phyloP scores from a whole-genome alignment of 139 green algal genomes.

The Chlorella vulgaris region DNA sequence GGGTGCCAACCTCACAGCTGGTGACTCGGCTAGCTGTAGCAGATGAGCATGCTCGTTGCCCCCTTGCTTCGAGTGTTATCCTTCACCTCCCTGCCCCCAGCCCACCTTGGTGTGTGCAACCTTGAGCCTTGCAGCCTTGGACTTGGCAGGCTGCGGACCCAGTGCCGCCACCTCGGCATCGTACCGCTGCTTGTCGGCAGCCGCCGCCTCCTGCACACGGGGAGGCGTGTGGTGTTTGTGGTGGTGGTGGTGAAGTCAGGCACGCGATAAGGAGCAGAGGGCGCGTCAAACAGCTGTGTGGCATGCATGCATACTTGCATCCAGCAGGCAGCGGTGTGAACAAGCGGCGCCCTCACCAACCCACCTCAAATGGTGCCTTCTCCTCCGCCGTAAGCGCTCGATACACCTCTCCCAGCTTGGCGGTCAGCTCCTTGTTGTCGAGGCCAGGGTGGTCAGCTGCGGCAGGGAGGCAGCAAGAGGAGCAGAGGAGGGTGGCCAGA shows the following conservation, averaged over 20 bases:
- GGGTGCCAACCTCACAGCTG: no score
- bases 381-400: neutral
- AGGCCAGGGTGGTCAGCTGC: constrained; percentile 13
- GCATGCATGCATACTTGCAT: neutral
- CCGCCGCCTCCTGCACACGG: neutral
- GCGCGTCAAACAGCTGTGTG: neutral
- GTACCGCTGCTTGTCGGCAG: constrained; percentile 20
- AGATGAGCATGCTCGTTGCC: no score
- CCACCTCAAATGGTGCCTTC: neutral
- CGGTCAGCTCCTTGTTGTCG: neutral
- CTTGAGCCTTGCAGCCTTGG: neutral
- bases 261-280: neutral
- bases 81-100: no score
- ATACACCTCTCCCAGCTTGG: constrained; percentile 16
- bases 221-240: no score
- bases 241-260: no score
- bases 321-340: no score
- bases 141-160: neutral
- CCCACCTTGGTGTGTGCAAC: neutral
- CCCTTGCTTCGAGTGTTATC: no score
- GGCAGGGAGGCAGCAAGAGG: neutral
- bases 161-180: neutral
- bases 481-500: no score
- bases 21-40: no score
- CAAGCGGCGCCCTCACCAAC: no score